phyloP scores from a whole-genome alignment of 2,329 filamentous ascomycete genomes.

The Aureobasidium sp. region DNA sequence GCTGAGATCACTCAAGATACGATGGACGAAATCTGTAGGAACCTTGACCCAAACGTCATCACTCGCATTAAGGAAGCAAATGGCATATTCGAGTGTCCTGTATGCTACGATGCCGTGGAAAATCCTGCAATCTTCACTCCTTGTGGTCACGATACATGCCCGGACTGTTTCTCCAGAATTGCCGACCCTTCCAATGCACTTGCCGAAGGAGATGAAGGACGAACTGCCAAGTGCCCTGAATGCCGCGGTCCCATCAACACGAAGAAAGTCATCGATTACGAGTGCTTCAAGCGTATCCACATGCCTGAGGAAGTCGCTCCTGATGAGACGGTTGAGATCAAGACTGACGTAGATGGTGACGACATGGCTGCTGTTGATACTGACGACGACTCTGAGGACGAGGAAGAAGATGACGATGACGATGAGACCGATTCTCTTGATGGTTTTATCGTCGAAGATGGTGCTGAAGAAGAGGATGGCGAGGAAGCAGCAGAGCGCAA shows the following conservation, averaged over 20 bases:
- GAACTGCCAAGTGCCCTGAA: constrained; percentile 60
- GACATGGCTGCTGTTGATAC: constrained; percentile 29
- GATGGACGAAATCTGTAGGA: constrained; percentile 56
- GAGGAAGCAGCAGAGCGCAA: constrained; percentile 5
- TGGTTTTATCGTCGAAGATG: constrained; percentile 49
- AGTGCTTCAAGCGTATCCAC: constrained; percentile 66
- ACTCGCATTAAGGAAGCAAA: constrained; percentile 55
- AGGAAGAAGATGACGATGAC: constrained; percentile 32
- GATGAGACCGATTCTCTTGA: constrained; percentile 35
- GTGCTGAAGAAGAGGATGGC: constrained; percentile 28
- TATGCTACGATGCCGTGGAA: constrained; percentile 69
- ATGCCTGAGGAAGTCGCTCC: constrained; percentile 47
- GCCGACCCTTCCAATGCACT: constrained; percentile 54
- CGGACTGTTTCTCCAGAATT: constrained; percentile 66
- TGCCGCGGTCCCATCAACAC: constrained; percentile 64
- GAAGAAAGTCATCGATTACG: constrained; percentile 65
- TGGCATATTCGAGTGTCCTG: constrained; percentile 65
- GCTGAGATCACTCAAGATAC: constrained; percentile 47
- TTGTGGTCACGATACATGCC: constrained; percentile 75
- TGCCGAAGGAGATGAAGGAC: constrained; percentile 52
- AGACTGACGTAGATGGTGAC: constrained; percentile 23
- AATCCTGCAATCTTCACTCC: constrained; percentile 75
- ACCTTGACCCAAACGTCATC: constrained; percentile 55
- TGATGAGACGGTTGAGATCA: constrained; percentile 12
- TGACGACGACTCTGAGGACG: constrained; percentile 35